These are phyloP conservation scores for Hibiscus syriacus DNA, from an alignment of 345 rosid species.

Conservation along the genomic window DNA sequence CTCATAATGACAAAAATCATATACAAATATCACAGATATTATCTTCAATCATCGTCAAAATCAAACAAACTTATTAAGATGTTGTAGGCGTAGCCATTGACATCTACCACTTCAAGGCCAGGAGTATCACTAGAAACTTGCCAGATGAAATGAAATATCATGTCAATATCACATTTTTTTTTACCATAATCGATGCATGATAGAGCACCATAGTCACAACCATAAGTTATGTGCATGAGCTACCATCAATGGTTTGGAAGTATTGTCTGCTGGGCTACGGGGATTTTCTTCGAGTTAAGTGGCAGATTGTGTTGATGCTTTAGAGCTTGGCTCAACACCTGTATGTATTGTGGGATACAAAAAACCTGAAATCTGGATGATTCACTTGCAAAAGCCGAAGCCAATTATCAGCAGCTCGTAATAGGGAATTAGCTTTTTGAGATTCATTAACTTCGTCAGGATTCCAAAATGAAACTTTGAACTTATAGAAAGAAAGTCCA, in stretches of 20 bases:
- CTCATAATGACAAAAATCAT: background rate
- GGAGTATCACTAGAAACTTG: background rate
- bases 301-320: conserved; percentile 8
- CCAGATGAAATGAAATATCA: background rate
- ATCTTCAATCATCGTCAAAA: background rate
- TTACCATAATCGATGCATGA: too few relatives aligned
- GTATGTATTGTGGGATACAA: too few relatives aligned
- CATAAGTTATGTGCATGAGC: background rate
- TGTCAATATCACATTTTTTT: too few relatives aligned
- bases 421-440: too few relatives aligned
- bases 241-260: background rate
- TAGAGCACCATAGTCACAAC: background rate
- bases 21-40: background rate
- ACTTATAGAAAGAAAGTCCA: conserved; percentile 20
- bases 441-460: conserved; percentile 34
- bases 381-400: too few relatives aligned
- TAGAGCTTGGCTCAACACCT: background rate
- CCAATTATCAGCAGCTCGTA: too few relatives aligned
- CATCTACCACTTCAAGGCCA: background rate
- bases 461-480: conserved; percentile 67
- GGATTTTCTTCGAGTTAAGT: conserved; percentile 15
- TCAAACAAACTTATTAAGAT: conserved; percentile 4
- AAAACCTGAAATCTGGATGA: too few relatives aligned
- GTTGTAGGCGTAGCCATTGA: background rate
- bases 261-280: background rate